phyloP scores from a whole-genome alignment of 2,329 filamentous ascomycete genomes.

The Lomentospora prolificans region DNA sequence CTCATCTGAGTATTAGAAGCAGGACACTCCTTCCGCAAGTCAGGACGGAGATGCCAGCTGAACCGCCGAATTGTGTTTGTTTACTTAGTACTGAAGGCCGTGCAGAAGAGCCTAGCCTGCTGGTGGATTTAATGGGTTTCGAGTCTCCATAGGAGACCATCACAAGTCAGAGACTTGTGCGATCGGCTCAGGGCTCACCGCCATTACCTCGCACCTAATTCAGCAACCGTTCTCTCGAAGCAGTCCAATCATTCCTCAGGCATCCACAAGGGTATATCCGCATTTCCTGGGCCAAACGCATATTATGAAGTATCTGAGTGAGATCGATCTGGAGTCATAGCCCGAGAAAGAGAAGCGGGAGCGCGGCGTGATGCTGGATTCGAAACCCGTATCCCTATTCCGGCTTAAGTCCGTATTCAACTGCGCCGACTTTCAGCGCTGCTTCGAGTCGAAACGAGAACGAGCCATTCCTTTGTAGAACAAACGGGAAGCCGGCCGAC shows the following conservation, averaged over 20 bases:
- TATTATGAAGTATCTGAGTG: no score
- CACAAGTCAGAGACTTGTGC: background rate
- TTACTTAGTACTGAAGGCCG: no score
- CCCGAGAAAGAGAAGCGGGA: background rate
- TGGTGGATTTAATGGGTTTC: no score
- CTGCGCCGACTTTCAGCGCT: background rate
- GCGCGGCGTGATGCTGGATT: background rate
- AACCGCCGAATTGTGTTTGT: no score
- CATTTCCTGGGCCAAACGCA: background rate
- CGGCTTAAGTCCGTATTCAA: background rate
- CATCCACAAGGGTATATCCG: background rate
- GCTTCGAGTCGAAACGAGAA: background rate
- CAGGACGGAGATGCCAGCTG: no score
- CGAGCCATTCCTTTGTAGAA: background rate
- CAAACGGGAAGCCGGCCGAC: background rate
- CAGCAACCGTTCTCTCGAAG: constrained; percentile 1
- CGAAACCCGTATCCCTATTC: background rate
- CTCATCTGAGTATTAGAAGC: no score
- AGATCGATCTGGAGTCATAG: background rate
- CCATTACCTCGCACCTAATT: constrained; percentile 3
- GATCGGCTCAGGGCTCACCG: constrained; percentile 3
- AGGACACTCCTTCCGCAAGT: no score
- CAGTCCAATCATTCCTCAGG: background rate
- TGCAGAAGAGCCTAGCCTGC: no score
- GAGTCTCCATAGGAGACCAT: background rate